phyloP scores from a whole-genome alignment of 345 rosid genomes.

The Lepidium didymum region DNA sequence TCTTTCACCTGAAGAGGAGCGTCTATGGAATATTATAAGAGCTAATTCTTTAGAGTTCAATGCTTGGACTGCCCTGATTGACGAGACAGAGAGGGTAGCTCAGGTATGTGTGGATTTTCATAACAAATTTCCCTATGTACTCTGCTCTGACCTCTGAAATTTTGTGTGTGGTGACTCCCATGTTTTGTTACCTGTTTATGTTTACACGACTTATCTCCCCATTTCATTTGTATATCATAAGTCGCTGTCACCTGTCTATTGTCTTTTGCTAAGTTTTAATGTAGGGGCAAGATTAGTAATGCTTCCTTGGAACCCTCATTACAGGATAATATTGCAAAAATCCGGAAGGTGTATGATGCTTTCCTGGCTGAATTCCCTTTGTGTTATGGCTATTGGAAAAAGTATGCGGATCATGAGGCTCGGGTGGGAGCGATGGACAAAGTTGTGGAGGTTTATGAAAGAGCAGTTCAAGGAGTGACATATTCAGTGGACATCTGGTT shows the following conservation, averaged over 20 bases:
- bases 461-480: constrained; percentile 86
- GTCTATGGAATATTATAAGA: constrained; percentile 78
- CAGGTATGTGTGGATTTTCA: constrained; percentile 46
- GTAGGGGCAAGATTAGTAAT: constrained; percentile 1
- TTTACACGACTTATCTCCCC: background rate
- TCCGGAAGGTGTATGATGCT: constrained; percentile 76
- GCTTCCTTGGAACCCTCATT: constrained; percentile 3
- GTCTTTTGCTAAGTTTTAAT: background rate
- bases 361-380: constrained; percentile 90
- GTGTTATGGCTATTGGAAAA: constrained; percentile 99
- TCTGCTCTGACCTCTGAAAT: background rate
- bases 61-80: constrained; percentile 85
- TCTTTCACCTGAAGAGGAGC: constrained; percentile 78
- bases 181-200: background rate
- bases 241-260: background rate
- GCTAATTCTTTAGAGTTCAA: constrained; percentile 77
- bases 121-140: background rate
- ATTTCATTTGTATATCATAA: background rate
- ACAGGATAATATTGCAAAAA: constrained; percentile 81
- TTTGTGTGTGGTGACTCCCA: background rate
- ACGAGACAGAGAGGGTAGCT: constrained; percentile 83
- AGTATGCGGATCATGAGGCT: constrained; percentile 96
- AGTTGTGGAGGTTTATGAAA: constrained; percentile 92
- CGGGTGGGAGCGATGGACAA: constrained; percentile 83
- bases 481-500: constrained; percentile 98